Evolutionary conservation across 495 filamentous ascomycete genomes (phyloP).

Genomic region (Xylaria palmicola): DNA sequence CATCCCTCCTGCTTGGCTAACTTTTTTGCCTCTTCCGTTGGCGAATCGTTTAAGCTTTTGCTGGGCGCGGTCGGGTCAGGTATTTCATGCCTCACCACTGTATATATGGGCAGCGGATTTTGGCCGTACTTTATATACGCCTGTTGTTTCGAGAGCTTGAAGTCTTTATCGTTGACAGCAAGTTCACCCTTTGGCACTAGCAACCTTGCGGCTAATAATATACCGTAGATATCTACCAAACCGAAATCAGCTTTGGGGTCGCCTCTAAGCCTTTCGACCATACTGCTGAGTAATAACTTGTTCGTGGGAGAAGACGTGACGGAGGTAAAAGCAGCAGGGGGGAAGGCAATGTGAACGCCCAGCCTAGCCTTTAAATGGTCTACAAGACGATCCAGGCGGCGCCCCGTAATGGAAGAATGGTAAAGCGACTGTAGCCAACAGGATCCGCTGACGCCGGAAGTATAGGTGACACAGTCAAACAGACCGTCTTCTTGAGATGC

Average conservation of each 20-base stretch:
- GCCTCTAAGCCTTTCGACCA: conserved; percentile 86
- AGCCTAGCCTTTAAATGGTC: conserved; percentile 83
- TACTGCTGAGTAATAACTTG: conserved; percentile 82
- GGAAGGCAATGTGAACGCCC: conserved; percentile 86
- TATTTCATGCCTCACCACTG: conserved; percentile 94
- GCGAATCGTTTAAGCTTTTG: conserved; percentile 42
- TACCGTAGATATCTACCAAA: conserved; percentile 87
- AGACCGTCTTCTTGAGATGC: conserved; percentile 80
- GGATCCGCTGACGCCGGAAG: conserved; percentile 89
- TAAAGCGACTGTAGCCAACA: conserved; percentile 94
- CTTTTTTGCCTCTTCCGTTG: conserved; percentile 53
- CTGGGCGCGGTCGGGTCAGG: conserved; percentile 56
- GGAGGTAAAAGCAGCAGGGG: conserved; percentile 73
- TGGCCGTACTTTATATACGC: conserved; percentile 69
- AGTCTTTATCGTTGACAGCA: conserved; percentile 67
- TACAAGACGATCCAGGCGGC: conserved; percentile 64
- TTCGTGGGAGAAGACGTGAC: conserved; percentile 83
- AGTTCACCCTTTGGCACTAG: conserved; percentile 85
- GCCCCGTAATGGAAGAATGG: conserved; percentile 73
- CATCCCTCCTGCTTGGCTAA: conserved; percentile 73
- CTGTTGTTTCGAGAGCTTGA: conserved; percentile 85
- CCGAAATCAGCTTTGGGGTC: conserved; percentile 80
- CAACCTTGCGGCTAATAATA: conserved; percentile 78
- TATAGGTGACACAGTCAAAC: conserved; percentile 92
- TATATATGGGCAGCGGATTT: conserved; percentile 90